Conservation (phyloP, 352 stramenopile species). For the Phytophthora agathidicida region DNA sequence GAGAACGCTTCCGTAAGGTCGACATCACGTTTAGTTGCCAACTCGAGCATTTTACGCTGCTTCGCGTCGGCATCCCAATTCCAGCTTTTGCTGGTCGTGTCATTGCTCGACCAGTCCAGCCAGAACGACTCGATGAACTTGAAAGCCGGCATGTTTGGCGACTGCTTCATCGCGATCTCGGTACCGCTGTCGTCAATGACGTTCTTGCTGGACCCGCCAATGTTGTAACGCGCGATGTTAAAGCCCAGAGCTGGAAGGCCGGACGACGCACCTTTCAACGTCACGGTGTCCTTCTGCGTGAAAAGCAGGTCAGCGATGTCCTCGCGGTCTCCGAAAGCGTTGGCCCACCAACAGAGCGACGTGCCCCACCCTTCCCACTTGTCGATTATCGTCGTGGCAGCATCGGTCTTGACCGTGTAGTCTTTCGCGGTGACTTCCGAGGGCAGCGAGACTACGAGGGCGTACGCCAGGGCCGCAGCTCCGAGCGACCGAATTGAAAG, state of each 20-base stretch:
- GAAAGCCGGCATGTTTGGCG: slow-evolving; percentile 50
- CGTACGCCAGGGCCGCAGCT: slow-evolving; percentile 2
- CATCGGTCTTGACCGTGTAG: slow-evolving; percentile 23
- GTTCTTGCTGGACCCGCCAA: slow-evolving; percentile 47
- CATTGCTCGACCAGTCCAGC: slow-evolving; percentile 49
- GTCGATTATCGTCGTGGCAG: slow-evolving; percentile 19
- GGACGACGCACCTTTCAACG: slow-evolving; percentile 18
- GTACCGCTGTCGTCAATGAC: slow-evolving; percentile 42
- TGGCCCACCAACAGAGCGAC: slow-evolving; percentile 63
- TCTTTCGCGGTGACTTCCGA: slow-evolving; percentile 8
- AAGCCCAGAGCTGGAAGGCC: slow-evolving; percentile 43
- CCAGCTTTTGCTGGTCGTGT: slow-evolving; percentile 46
- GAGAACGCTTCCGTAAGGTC: slow-evolving; percentile 55
- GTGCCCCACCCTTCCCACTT: slow-evolving; percentile 61
- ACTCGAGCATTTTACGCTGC: slow-evolving; percentile 42
- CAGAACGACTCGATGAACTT: slow-evolving; percentile 54
- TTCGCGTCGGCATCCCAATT: slow-evolving; percentile 48
- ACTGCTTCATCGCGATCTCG: slow-evolving; percentile 40
- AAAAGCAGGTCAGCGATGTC: slow-evolving; percentile 60
- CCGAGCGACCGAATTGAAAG: slow-evolving; percentile 12
- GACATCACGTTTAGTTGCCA: slow-evolving; percentile 39
- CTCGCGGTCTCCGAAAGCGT: slow-evolving; percentile 49
- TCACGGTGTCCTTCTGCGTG: slow-evolving; percentile 42
- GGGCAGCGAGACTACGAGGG: slow-evolving; percentile 2
- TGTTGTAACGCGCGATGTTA: slow-evolving; percentile 63